These are phyloP conservation scores for Aristolochia californica DNA, from an alignment of 164 flowering plant species.

Conservation along the genomic window DNA sequence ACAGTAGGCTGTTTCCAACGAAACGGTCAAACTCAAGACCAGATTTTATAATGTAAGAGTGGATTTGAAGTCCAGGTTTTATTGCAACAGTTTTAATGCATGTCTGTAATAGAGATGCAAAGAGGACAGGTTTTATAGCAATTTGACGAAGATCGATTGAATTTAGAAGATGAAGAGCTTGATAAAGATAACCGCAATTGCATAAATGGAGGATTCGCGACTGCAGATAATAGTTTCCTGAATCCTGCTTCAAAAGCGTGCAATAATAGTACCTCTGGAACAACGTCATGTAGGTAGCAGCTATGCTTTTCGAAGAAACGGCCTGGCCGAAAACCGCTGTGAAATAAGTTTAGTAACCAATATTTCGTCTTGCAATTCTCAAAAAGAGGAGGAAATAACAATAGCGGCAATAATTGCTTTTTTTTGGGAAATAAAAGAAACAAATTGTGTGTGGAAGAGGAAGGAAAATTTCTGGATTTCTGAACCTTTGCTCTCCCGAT, in stretches of 20 bases:
- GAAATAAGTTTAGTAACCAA: too few relatives aligned
- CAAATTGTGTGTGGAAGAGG: too few relatives aligned
- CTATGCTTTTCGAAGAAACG: too few relatives aligned
- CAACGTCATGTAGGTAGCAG: slow-evolving; percentile 5
- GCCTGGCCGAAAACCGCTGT: too few relatives aligned
- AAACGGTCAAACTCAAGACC: slow-evolving; percentile 58
- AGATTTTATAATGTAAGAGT: slow-evolving; percentile 53
- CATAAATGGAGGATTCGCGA: slow-evolving; percentile 39
- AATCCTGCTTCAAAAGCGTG: slow-evolving; percentile 11
- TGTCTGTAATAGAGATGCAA: slow-evolving; percentile 66
- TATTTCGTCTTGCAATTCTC: too few relatives aligned
- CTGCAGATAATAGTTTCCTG: slow-evolving; percentile 8
- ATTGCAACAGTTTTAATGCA: slow-evolving; percentile 35
- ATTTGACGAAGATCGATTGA: slow-evolving; percentile 12
- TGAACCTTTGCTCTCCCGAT: too few relatives aligned
- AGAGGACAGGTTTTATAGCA: slow-evolving; percentile 36
- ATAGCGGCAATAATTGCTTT: too few relatives aligned
- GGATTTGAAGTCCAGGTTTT: slow-evolving; percentile 49
- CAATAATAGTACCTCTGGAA: slow-evolving; percentile 23
- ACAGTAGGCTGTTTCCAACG: slow-evolving; percentile 64
- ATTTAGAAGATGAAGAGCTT: slow-evolving; percentile 43
- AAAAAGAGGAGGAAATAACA: too few relatives aligned
- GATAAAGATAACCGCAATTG: slow-evolving; percentile 27
- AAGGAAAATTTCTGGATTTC: too few relatives aligned
- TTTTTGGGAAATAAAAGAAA: too few relatives aligned